phyloP scores from a whole-genome alignment of 2,329 filamentous ascomycete species.

The Colletotrichum acutatum region DNA sequence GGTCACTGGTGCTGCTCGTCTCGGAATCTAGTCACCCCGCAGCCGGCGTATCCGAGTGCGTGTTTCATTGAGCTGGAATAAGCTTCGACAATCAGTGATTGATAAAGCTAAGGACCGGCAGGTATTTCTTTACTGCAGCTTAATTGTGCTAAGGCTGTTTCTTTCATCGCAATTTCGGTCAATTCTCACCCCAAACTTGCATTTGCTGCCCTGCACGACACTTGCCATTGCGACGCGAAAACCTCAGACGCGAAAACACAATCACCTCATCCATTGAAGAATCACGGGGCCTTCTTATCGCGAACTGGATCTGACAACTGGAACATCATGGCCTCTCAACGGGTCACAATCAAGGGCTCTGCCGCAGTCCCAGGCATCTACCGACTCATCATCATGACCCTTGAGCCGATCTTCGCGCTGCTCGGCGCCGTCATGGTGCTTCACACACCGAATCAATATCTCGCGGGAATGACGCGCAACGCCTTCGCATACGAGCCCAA shows the following conservation, averaged over 20 bases:
- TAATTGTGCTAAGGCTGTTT: not conserved
- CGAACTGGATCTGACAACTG: no score
- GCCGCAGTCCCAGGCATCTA: conserved; percentile 44
- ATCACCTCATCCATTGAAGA: no score
- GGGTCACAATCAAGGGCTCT: conserved; percentile 26
- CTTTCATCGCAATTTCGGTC: conserved; percentile 23
- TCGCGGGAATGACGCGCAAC: conserved; percentile 44
- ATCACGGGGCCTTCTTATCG: no score
- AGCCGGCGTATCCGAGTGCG: conserved; percentile 14
- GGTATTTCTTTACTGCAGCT: not conserved
- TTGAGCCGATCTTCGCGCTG: conserved; percentile 49
- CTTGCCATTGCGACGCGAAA: not conserved
- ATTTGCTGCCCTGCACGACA: not conserved
- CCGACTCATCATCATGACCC: conserved; percentile 45
- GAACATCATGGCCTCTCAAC: not conserved
- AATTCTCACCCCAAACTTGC: not conserved
- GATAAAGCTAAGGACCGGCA: conserved; percentile 12
- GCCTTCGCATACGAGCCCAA: conserved; percentile 31
- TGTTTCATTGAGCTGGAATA: conserved; percentile 22
- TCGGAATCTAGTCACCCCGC: conserved; percentile 5
- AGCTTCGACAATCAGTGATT: not conserved
- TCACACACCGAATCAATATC: conserved; percentile 42
- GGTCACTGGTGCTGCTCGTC: conserved; percentile 1
- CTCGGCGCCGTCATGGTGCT: conserved; percentile 45
- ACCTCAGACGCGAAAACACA: not conserved